Conservation (phyloP, 2,329 filamentous ascomycete genomes). For the Stylonectria norvegica region DNA sequence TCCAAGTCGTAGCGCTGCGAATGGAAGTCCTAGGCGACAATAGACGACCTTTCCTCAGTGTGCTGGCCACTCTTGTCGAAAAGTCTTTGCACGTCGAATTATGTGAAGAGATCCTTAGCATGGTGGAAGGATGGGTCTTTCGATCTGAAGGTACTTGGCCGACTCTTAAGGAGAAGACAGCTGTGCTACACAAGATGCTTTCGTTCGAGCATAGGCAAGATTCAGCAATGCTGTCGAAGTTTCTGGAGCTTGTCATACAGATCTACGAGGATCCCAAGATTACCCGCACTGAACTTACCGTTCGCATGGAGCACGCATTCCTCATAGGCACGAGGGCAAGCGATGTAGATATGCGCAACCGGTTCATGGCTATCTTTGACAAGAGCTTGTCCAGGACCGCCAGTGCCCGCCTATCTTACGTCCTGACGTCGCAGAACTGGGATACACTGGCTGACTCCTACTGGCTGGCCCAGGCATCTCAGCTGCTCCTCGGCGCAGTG, state of each 20-base stretch:
- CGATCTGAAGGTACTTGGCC: slow-evolving; percentile 92
- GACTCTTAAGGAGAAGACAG: slow-evolving; percentile 97
- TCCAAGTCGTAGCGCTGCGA: slow-evolving; percentile 84
- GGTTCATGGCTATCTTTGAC: slow-evolving; percentile 96
- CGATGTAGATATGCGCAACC: slow-evolving; percentile 94
- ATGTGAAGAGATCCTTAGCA: slow-evolving; percentile 86
- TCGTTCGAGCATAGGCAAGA: slow-evolving; percentile 86
- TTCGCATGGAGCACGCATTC: slow-evolving; percentile 97
- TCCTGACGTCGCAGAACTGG: slow-evolving; percentile 93
- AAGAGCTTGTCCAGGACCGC: slow-evolving; percentile 90
- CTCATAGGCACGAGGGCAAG: slow-evolving; percentile 89
- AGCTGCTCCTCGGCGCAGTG: slow-evolving; percentile 85
- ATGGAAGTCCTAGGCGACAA: slow-evolving; percentile 93
- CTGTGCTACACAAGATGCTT: slow-evolving; percentile 98
- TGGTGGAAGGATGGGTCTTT: slow-evolving; percentile 97
- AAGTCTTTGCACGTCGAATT: slow-evolving; percentile 84
- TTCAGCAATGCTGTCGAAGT: slow-evolving; percentile 82
- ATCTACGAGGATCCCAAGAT: slow-evolving; percentile 99
- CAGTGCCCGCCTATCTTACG: slow-evolving; percentile 82
- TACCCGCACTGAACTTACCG: slow-evolving; percentile 88
- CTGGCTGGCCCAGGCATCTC: slow-evolving; percentile 93
- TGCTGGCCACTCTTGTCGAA: slow-evolving; percentile 90
- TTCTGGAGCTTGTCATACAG: slow-evolving; percentile 90
- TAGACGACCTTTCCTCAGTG: slow-evolving; percentile 87
- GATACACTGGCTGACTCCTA: slow-evolving; percentile 92